These are phyloP conservation scores for Scheffersomyces lignosus DNA, from an alignment of 805 yeast species.

Conservation along the genomic window DNA sequence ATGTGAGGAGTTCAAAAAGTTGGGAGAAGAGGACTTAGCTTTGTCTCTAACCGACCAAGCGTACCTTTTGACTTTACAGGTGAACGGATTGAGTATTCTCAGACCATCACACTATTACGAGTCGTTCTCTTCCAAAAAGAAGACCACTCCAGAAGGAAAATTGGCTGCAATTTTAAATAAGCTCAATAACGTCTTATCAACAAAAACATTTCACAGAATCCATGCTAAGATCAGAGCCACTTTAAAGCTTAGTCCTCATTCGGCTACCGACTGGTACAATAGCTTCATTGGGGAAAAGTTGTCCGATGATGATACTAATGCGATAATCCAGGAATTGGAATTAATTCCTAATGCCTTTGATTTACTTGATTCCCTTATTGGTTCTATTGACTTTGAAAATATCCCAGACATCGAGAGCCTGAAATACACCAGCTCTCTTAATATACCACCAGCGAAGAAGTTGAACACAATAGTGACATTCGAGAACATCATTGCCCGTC, in stretches of 20 bases:
- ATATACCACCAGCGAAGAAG: constrained; percentile 17
- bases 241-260: constrained; percentile 11
- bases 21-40: constrained; percentile 59
- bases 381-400: constrained; percentile 6
- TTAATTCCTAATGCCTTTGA: constrained; percentile 26
- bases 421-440: constrained; percentile 12
- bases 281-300: constrained; percentile 23
- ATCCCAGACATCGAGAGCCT: constrained; percentile 2
- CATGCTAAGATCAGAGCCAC: constrained; percentile 12
- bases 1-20: constrained; percentile 67
- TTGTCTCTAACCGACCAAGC: constrained; percentile 8
- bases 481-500: constrained; percentile 27
- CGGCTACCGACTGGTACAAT: constrained; percentile 24
- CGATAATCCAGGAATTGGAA: constrained; percentile 21
- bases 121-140: constrained; percentile 10
- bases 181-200: constrained; percentile 27
- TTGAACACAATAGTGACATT: constrained; percentile 23
- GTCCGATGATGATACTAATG: constrained; percentile 20
- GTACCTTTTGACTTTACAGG: constrained; percentile 24
- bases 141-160: constrained; percentile 11
- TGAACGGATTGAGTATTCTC: constrained; percentile 33
- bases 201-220: constrained; percentile 27
- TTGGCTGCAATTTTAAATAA: constrained; percentile 20
- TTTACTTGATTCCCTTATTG: constrained; percentile 22
- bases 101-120: constrained; percentile 36